A percentile compares a stretch with the other conserved stretches of the same genome.
phyloP scores from a whole-genome alignment of 352 stramenopile species.

The Phytophthora idaei region DNA sequence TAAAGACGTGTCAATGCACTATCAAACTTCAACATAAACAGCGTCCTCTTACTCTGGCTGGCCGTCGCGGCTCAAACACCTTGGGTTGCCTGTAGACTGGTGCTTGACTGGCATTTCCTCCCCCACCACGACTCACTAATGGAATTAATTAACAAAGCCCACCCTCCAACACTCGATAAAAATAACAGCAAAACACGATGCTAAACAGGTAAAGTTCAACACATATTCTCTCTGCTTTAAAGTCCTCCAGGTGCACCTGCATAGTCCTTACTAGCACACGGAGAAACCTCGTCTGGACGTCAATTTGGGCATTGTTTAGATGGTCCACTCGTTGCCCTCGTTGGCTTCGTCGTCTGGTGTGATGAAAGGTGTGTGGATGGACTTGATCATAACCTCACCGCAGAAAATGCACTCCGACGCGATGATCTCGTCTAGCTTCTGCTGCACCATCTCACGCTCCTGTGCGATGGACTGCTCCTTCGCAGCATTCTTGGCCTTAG shows the following conservation, averaged over 20 bases:
- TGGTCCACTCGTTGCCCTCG: slow-evolving; percentile 85
- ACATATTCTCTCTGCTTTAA: slow-evolving; percentile 22
- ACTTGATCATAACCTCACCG: slow-evolving; percentile 96
- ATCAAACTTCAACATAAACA: background rate
- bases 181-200: slow-evolving; percentile 22
- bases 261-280: no score
- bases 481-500: slow-evolving; percentile 62
- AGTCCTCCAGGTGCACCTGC: no score
- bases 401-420: slow-evolving; percentile 95
- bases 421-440: slow-evolving; percentile 94
- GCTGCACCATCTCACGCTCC: slow-evolving; percentile 90
- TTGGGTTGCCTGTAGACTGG: background rate
- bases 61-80: slow-evolving; percentile 5
- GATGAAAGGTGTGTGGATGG: slow-evolving; percentile 93
- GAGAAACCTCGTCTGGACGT: no score
- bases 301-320: slow-evolving; percentile 45
- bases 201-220: slow-evolving; percentile 24
- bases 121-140: background rate
- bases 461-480: slow-evolving; percentile 84
- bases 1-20: slow-evolving; percentile 3
- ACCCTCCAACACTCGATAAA: slow-evolving; percentile 14
- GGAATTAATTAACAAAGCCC: slow-evolving; percentile 1
- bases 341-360: slow-evolving; percentile 82
- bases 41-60: slow-evolving; percentile 15
- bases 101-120: slow-evolving; percentile 12